phyloP scores from a whole-genome alignment of 2,329 filamentous ascomycete genomes.

The Aspergillus fumigatus region DNA sequence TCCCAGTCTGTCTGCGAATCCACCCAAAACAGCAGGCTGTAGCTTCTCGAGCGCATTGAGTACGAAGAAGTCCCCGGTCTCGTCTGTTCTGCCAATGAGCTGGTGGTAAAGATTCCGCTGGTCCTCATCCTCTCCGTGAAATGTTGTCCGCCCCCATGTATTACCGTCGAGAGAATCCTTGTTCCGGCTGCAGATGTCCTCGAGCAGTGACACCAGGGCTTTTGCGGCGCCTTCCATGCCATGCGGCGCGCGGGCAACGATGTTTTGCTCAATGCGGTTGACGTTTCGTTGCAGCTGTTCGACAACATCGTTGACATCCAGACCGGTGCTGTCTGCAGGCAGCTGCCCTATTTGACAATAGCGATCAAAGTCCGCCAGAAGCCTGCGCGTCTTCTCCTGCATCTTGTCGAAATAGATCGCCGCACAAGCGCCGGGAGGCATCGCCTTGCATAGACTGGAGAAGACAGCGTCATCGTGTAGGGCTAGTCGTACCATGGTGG shows the following conservation, averaged over 20 bases:
- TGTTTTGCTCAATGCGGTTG: slow-evolving; percentile 29
- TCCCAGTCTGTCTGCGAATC: slow-evolving; percentile 26
- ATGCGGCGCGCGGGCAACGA: slow-evolving; percentile 30
- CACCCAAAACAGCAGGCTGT: slow-evolving; percentile 25
- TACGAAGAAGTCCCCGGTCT: slow-evolving; percentile 32
- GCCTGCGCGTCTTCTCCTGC: slow-evolving; percentile 28
- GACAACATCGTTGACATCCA: slow-evolving; percentile 31
- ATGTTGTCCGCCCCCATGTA: slow-evolving; percentile 29
- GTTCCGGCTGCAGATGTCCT: slow-evolving; percentile 35
- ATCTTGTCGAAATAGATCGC: slow-evolving; percentile 44
- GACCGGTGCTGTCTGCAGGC: slow-evolving; percentile 15
- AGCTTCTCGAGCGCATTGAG: slow-evolving; percentile 37
- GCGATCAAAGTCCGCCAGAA: slow-evolving; percentile 36
- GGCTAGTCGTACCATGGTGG: slow-evolving; percentile 43
- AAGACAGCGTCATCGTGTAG: slow-evolving; percentile 42
- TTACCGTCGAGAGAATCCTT: slow-evolving; percentile 37
- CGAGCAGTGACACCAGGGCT: slow-evolving; percentile 35
- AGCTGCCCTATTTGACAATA: slow-evolving; percentile 34
- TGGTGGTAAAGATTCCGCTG: slow-evolving; percentile 41
- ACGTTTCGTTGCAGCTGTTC: slow-evolving; percentile 27
- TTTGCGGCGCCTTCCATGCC: slow-evolving; percentile 35
- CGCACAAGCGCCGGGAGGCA: slow-evolving; percentile 39
- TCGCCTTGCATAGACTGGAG: slow-evolving; percentile 38
- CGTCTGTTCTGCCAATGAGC: slow-evolving; percentile 34
- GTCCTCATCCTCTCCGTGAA: slow-evolving; percentile 35